Evolutionary conservation across 768 basidiomycete species (phyloP).

Genomic region (Podaxis pistillaris): DNA sequence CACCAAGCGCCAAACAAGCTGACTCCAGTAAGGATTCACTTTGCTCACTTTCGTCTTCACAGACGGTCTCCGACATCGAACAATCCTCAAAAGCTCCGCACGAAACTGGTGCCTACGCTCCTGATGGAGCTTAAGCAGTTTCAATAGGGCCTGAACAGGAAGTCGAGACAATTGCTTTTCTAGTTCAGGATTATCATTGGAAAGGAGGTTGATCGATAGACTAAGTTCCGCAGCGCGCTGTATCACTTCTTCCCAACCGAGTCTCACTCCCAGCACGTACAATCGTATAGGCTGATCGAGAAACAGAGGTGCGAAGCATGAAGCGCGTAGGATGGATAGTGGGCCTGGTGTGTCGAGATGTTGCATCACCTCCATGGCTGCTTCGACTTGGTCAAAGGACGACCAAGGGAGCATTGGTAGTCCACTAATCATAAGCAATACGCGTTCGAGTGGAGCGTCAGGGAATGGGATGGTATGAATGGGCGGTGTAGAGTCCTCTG

Average conservation of each 20-base stretch:
- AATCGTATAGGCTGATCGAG: conserved; percentile 42
- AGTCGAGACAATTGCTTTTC: neutral
- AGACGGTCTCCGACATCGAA: neutral
- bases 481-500: neutral
- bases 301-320: conserved; percentile 40
- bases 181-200: neutral
- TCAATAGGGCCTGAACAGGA: neutral
- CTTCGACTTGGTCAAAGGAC: conserved; percentile 39
- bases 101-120: neutral
- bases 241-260: conserved; percentile 45
- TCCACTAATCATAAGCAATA: conserved; percentile 41
- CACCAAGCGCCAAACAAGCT: neutral
- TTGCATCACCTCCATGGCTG: conserved; percentile 38
- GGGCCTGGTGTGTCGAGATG: conserved; percentile 47
- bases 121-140: neutral
- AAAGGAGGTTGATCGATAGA: conserved; percentile 20
- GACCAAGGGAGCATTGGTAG: conserved; percentile 38
- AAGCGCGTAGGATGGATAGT: conserved; percentile 39
- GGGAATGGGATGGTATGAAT: neutral
- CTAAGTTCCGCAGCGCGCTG: conserved; percentile 40
- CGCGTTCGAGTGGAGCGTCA: conserved; percentile 1
- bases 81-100: neutral
- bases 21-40: neutral
- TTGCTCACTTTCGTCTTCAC: neutral
- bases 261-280: conserved; percentile 44